Evolutionary conservation across 1,139 yeast genomes (phyloP).

Genomic region (Sugiyamaella castrensis): DNA sequence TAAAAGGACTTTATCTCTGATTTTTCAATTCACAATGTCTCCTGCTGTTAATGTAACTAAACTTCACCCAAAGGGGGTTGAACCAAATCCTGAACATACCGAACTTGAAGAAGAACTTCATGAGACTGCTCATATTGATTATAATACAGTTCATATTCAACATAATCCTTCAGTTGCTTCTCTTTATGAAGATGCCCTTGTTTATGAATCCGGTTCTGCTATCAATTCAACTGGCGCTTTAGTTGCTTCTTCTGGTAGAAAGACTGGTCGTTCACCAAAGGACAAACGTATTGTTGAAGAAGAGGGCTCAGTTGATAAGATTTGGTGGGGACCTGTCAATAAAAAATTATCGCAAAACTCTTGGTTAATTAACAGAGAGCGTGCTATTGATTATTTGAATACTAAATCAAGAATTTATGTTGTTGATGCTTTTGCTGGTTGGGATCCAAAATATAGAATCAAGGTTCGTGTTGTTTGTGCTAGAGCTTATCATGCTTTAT

Average conservation of each 20-base stretch:
- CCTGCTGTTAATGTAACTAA: constrained; percentile 42
- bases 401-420: constrained; percentile 93
- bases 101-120: constrained; percentile 42
- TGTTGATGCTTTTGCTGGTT: constrained; percentile 96
- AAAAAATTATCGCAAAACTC: constrained; percentile 91
- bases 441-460: constrained; percentile 98
- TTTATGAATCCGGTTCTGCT: constrained; percentile 81
- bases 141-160: constrained; percentile 46
- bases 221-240: constrained; percentile 93
- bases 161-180: constrained; percentile 95
- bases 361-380: constrained; percentile 93
- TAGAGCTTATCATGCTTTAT: constrained; percentile 96
- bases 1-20: not conserved
- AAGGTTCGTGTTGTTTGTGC: constrained; percentile 97
- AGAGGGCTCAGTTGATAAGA: constrained; percentile 72
- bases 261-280: constrained; percentile 98
- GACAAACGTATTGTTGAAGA: constrained; percentile 98
- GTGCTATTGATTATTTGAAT: constrained; percentile 95
- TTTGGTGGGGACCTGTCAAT: constrained; percentile 99
- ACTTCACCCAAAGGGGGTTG: constrained; percentile 44
- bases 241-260: constrained; percentile 91
- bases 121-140: constrained; percentile 43
- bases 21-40: constrained; percentile 27
- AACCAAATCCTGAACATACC: constrained; percentile 38
- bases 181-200: constrained; percentile 90